Evolutionary conservation across 352 stramenopile species (phyloP).

Genomic region (Globisporangium acanthophoron): DNA sequence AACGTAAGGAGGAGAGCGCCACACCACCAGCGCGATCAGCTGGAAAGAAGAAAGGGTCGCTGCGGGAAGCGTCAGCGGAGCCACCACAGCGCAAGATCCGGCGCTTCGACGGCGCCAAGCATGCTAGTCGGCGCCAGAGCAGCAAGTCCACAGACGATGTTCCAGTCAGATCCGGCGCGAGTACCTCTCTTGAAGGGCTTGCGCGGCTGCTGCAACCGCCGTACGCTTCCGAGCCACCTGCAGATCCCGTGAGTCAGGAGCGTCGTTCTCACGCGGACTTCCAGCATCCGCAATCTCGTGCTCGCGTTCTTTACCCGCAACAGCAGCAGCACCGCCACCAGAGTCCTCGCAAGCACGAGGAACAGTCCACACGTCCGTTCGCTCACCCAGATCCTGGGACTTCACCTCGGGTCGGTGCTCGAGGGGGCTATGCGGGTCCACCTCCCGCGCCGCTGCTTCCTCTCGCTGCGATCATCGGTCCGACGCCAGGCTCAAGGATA

Average conservation of each 20-base stretch:
- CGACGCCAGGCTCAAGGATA: slow-evolving; percentile 5
- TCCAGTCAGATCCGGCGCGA: not conserved
- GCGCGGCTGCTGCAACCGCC: not conserved
- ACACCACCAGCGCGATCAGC: not conserved
- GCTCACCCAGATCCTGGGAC: not conserved
- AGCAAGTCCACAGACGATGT: not conserved
- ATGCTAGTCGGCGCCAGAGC: not conserved
- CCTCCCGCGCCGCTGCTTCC: slow-evolving; percentile 5
- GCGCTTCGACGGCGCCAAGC: slow-evolving; percentile 13
- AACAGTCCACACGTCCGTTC: not conserved
- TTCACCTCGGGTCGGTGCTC: not conserved
- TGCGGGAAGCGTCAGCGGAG: not conserved
- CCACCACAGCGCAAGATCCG: slow-evolving; percentile 13
- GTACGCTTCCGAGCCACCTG: not conserved
- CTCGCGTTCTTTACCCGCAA: not conserved
- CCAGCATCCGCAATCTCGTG: not conserved
- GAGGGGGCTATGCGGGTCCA: not conserved
- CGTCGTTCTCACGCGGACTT: not conserved
- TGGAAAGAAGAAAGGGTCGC: not conserved
- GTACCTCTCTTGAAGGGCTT: not conserved
- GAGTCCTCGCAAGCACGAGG: not conserved
- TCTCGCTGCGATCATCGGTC: slow-evolving; percentile 3
- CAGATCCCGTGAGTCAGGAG: not conserved
- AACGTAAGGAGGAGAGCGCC: slow-evolving; percentile 3
- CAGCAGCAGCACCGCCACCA: not conserved